Percentiles rank a stretch among this genome's conserved stretches.
Evolutionary conservation across 2,329 filamentous ascomycete species (phyloP).

Genomic region (Epicoccum nigrum): DNA sequence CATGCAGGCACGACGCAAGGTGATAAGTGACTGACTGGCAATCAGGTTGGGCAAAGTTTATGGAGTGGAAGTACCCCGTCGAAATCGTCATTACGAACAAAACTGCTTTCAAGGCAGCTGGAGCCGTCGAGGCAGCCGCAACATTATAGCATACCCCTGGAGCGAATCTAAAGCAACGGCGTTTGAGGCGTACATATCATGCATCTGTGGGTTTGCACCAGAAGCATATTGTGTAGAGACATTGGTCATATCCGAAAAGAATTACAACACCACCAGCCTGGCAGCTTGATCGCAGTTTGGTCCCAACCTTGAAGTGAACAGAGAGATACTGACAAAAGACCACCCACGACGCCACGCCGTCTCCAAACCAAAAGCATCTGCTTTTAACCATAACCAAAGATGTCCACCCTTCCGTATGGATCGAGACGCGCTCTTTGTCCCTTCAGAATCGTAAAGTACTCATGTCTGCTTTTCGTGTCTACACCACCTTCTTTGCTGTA

Average conservation of each 20-base stretch:
- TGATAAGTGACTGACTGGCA: slow-evolving; percentile 5
- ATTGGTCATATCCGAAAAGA: not conserved
- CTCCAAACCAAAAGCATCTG: too few species aligned
- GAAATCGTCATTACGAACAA: slow-evolving; percentile 66
- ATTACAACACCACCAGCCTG: not conserved
- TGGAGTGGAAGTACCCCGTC: slow-evolving; percentile 91
- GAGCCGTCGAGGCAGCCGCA: slow-evolving; percentile 56
- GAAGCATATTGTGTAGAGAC: not conserved
- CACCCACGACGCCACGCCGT: too few species aligned
- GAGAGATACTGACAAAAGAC: too few species aligned
- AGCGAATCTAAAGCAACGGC: slow-evolving; percentile 11
- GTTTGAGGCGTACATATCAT: slow-evolving; percentile 8
- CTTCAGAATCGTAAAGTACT: not conserved
- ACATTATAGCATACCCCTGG: slow-evolving; percentile 35
- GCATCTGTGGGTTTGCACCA: not conserved
- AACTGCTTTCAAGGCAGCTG: slow-evolving; percentile 53
- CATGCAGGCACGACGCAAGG: not conserved
- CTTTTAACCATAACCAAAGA: not conserved
- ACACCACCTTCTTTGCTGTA: slow-evolving; percentile 10
- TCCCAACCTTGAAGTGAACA: too few species aligned
- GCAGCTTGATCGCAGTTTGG: not conserved
- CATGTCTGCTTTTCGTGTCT: slow-evolving; percentile 2
- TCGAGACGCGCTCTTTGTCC: not conserved
- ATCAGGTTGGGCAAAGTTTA: slow-evolving; percentile 91
- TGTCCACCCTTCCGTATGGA: not conserved